A percentile compares a stretch with the other conserved stretches of the same genome.
phyloP scores from a whole-genome alignment of 352 stramenopile species.

The Pelagophyceae sp. region DNA sequence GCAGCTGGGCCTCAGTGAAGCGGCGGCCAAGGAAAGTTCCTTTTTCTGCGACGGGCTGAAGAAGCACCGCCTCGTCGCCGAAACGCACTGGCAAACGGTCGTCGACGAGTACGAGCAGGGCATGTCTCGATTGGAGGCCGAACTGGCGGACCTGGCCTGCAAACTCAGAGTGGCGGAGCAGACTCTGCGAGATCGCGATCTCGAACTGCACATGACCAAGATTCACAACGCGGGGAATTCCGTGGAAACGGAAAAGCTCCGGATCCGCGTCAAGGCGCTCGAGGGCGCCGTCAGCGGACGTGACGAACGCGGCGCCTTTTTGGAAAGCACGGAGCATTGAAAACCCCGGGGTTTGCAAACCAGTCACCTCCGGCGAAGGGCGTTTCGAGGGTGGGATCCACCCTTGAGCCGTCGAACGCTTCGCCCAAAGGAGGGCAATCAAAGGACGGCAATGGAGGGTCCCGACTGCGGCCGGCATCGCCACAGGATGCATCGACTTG shows the following conservation, averaged over 20 bases:
- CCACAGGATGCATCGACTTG: too few relatives aligned
- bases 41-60: not conserved
- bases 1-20: not conserved
- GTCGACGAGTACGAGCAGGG: slow-evolving; percentile 14
- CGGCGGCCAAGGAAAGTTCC: not conserved
- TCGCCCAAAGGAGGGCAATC: too few relatives aligned
- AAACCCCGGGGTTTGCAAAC: too few relatives aligned
- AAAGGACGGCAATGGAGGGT: too few relatives aligned
- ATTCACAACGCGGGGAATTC: not conserved
- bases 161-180: slow-evolving; percentile 6
- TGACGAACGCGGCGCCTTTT: too few relatives aligned
- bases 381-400: too few relatives aligned
- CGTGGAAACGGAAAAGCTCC: not conserved
- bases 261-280: not conserved
- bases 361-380: too few relatives aligned
- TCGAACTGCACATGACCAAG: slow-evolving; percentile 1
- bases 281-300: not conserved
- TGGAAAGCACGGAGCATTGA: too few relatives aligned
- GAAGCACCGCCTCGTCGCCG: not conserved
- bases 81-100: not conserved
- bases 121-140: not conserved
- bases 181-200: not conserved
- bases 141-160: not conserved
- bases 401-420: too few relatives aligned
- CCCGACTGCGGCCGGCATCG: too few relatives aligned